Base-by-base conservation (phyloP, 2,329 filamentous ascomycete genomes). In the Penicillium capsulatum region DNA sequence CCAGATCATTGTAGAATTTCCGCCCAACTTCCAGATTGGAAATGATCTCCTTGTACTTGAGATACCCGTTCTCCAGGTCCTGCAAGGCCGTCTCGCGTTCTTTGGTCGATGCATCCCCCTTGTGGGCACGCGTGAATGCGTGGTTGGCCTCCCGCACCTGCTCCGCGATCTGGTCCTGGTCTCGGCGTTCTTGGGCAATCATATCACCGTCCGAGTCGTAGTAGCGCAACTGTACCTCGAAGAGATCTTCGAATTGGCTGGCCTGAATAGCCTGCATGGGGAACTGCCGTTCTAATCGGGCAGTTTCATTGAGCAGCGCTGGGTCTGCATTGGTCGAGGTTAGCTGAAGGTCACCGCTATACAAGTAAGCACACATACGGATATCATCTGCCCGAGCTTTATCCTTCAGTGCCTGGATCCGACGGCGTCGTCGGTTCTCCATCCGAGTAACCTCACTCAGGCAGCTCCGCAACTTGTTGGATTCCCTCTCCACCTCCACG, bases 1-100 rank as follows among this genome's bases (percentile, higher is more conserved):
- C 86, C 3, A 98, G 75, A 58, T 97, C 90, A 53, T 98, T 98
- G 70, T 97, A 98, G 61, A 98, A 98, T 62, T 92, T 96, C 37
- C 91, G 76, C 1, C 88, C 92, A 0, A 85, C 86, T 50, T 97
- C 91, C 2, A 96, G 75, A 59, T 97, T 95, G 50, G 80, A 86
- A 41, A 95, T 81, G 40, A 97, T 87, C 63, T 98, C 91, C 67
- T 95, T 95, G 71, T 97, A 97, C 67, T 91, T 94, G 65, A 89
- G 81, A 61, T 94, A 97, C 1, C 88, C 91, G 48, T 86, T 89
- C 63, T 97, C 91, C 7, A 98, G 72, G 46, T 78, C 81, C 65
- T 98, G 92, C 34, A 98, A 68, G 0, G 88, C 89, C 51, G 84
- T 78, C 61, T 97, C 91, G 10, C 92, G 80, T 58, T 94, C 89